These are phyloP conservation scores for Echites panduratus DNA, from an alignment of 257 asterid genomes.

Conservation along the genomic window DNA sequence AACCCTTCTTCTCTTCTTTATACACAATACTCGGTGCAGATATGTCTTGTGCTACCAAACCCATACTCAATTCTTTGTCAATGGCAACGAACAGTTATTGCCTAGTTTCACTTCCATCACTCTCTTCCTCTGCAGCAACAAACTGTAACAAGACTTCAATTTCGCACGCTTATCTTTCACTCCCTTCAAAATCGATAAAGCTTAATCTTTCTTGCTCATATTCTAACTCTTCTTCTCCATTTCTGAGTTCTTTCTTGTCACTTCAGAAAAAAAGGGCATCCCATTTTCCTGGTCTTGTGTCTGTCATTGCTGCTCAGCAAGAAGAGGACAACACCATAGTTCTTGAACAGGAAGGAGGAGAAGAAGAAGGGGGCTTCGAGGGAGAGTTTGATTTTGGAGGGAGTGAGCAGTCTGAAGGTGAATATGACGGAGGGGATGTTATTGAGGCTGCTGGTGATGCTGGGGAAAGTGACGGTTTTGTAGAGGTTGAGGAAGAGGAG, in stretches of 20 bases:
- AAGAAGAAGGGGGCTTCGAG: constrained; percentile 22
- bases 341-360: constrained; percentile 33
- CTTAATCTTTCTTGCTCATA: constrained; percentile 35
- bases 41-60: constrained; percentile 48
- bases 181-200: constrained; percentile 42
- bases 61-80: constrained; percentile 40
- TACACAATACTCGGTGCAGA: not conserved
- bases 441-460: constrained; percentile 27
- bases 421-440: constrained; percentile 5
- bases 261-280: constrained; percentile 27
- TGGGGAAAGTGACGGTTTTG: constrained; percentile 26
- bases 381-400: constrained; percentile 31
- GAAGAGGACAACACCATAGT: constrained; percentile 48
- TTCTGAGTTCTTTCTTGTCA: constrained; percentile 21
- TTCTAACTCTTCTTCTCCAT: constrained; percentile 35
- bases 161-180: constrained; percentile 27
- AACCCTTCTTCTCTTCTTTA: not conserved
- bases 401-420: constrained; percentile 25
- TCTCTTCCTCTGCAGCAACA: constrained; percentile 33
- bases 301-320: constrained; percentile 43
- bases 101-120: constrained; percentile 46
- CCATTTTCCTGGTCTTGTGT: constrained; percentile 28
- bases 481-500: constrained; percentile 17
- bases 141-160: constrained; percentile 23
- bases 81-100: constrained; percentile 49